Percentiles rank a stretch among this genome's conserved stretches.
These are phyloP conservation scores for Serendipita sp. DNA, from an alignment of 768 basidiomycete species.

Conservation along the genomic window DNA sequence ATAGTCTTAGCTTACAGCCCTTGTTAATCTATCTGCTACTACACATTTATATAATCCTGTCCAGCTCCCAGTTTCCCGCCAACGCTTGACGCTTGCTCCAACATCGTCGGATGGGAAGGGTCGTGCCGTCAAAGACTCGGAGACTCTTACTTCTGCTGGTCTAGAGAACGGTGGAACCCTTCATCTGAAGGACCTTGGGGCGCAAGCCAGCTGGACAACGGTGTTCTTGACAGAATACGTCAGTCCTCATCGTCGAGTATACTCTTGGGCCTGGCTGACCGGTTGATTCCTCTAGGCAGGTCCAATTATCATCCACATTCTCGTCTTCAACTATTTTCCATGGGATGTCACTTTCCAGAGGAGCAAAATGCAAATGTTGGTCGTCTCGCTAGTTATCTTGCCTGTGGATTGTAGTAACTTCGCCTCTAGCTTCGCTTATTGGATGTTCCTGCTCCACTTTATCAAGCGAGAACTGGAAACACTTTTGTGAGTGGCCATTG, in stretches of 20 bases:
- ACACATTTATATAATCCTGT: too few relatives aligned
- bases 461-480: slow-evolving; percentile 87
- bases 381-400: neutral
- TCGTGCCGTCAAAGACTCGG: neutral
- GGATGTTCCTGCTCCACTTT: slow-evolving; percentile 73
- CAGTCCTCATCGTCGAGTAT: slow-evolving; percentile 19
- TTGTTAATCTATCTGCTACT: neutral
- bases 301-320: slow-evolving; percentile 76
- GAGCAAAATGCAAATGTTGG: slow-evolving; percentile 61
- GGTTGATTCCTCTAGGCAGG: slow-evolving; percentile 38
- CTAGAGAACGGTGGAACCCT: slow-evolving; percentile 47
- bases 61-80: neutral
- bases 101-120: neutral
- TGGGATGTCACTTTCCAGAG: slow-evolving; percentile 59
- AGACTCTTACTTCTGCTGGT: slow-evolving; percentile 16
- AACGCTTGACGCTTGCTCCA: neutral
- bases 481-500: slow-evolving; percentile 45
- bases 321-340: slow-evolving; percentile 56
- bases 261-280: slow-evolving; percentile 4
- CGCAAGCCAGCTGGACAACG: slow-evolving; percentile 74
- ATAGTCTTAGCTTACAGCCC: neutral
- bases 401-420: neutral
- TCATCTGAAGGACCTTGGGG: slow-evolving; percentile 75
- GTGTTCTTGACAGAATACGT: slow-evolving; percentile 95
- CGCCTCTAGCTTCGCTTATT: slow-evolving; percentile 41